Evolutionary conservation across 73 alveolate genomes (phyloP).

Genomic region (Strombidium stylifer): DNA sequence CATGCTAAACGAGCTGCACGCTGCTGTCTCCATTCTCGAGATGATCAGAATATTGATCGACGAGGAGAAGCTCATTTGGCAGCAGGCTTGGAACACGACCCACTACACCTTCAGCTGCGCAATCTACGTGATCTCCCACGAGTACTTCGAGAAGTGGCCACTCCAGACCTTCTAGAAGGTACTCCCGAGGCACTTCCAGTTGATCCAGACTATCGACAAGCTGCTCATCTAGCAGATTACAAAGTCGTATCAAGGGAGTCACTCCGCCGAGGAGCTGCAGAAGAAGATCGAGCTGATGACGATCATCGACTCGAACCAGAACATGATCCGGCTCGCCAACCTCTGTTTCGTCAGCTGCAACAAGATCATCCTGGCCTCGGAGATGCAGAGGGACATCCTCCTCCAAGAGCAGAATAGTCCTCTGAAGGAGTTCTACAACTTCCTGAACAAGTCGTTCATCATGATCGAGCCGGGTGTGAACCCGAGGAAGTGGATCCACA

Average conservation of each 20-base stretch:
- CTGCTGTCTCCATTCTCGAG: constrained; percentile 64
- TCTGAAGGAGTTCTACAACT: constrained; percentile 47
- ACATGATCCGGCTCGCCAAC: constrained; percentile 62
- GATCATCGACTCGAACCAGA: too few relatives aligned
- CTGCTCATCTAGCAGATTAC: constrained; percentile 40
- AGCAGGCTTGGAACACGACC: constrained; percentile 52
- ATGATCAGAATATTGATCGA: constrained; percentile 59
- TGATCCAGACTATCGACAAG: constrained; percentile 48
- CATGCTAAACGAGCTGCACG: constrained; percentile 57
- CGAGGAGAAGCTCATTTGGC: constrained; percentile 49
- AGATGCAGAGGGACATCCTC: constrained; percentile 47
- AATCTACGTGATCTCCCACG: constrained; percentile 50
- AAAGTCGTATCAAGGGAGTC: constrained; percentile 31
- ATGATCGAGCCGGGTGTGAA: constrained; percentile 48
- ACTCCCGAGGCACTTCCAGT: constrained; percentile 64
- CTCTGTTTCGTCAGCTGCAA: constrained; percentile 48
- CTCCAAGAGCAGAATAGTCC: not conserved
- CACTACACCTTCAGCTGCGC: constrained; percentile 58
- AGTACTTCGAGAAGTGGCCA: constrained; percentile 68
- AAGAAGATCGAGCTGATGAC: too few relatives aligned
- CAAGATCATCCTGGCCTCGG: constrained; percentile 53
- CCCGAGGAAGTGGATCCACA: constrained; percentile 57
- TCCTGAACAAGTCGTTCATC: constrained; percentile 50
- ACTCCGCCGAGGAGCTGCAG: too few relatives aligned
- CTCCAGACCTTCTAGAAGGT: constrained; percentile 47